These are phyloP conservation scores for Kazachstania africana DNA, from an alignment of 805 yeast genomes.

Conservation along the genomic window DNA sequence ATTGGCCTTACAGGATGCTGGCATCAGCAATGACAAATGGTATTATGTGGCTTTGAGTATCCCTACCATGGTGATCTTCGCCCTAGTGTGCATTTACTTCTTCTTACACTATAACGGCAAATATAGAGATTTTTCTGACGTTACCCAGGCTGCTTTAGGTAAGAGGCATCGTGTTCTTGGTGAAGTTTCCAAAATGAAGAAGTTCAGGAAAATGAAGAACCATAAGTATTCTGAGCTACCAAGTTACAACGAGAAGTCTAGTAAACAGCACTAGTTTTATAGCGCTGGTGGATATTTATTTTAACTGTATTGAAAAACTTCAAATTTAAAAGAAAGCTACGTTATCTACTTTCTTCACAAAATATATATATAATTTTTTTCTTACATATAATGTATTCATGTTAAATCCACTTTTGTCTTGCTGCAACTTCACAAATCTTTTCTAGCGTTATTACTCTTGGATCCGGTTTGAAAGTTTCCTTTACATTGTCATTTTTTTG, in stretches of 20 bases:
- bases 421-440: slow-evolving; percentile 28
- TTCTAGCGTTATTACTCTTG: slow-evolving; percentile 26
- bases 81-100: slow-evolving; percentile 51
- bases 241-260: slow-evolving; percentile 20
- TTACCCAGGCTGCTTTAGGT: slow-evolving; percentile 28
- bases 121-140: slow-evolving; percentile 40
- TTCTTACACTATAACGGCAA: slow-evolving; percentile 46
- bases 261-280: slow-evolving; percentile 14
- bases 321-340: too few relatives aligned
- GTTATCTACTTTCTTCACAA: too few relatives aligned
- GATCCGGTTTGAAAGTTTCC: slow-evolving; percentile 22
- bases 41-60: slow-evolving; percentile 55
- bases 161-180: slow-evolving; percentile 31
- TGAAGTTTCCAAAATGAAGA: slow-evolving; percentile 26
- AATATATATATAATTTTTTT: too few relatives aligned
- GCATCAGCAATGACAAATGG: slow-evolving; percentile 34
- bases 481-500: slow-evolving; percentile 1
- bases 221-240: slow-evolving; percentile 34
- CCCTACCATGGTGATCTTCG: slow-evolving; percentile 53
- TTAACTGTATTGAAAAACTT: too few relatives aligned
- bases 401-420: slow-evolving; percentile 26
- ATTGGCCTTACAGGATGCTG: slow-evolving; percentile 33
- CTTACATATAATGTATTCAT: background rate
- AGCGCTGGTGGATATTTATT: background rate
- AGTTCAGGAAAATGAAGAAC: slow-evolving; percentile 24